Percentiles rank a stretch among this genome's conserved stretches.
These are phyloP conservation scores for Trichomonas vaginalis DNA, from an alignment of 208 protist species.

Conservation along the genomic window DNA sequence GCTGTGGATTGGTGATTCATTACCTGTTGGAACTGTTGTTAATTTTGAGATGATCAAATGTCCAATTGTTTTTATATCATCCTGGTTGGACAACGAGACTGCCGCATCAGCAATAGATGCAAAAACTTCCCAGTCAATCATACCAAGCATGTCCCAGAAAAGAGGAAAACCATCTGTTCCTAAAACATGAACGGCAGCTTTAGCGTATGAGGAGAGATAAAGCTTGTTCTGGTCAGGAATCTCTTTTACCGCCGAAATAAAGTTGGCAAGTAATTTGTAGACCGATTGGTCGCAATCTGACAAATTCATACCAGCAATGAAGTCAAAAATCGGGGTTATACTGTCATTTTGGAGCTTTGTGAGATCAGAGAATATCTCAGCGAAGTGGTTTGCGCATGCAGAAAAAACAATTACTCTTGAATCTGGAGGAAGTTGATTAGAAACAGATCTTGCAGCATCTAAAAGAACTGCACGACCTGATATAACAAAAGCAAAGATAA, in stretches of 20 bases:
- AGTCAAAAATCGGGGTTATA: not conserved
- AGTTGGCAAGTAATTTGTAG: not conserved
- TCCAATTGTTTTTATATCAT: not conserved
- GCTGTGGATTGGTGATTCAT: not conserved
- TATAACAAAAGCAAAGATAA: not conserved
- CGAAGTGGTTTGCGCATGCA: not conserved
- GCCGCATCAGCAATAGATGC: not conserved
- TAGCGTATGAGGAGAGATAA: not conserved
- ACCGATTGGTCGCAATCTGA: not conserved
- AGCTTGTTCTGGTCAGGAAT: not conserved
- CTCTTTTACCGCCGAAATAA: not conserved
- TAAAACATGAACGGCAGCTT: not conserved
- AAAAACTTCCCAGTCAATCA: not conserved
- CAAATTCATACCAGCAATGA: not conserved
- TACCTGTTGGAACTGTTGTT: not conserved
- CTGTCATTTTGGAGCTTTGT: not conserved
- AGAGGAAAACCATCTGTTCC: not conserved
- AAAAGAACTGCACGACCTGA: not conserved
- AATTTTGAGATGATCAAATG: not conserved
- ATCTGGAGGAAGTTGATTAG: not conserved
- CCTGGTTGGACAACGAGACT: not conserved
- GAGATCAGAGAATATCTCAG: not conserved
- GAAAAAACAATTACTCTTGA: not conserved
- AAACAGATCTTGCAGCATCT: not conserved
- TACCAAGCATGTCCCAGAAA: not conserved